Evolutionary conservation across 2,329 filamentous ascomycete species (phyloP).

Genomic region (Chaetomiaceae sp.): DNA sequence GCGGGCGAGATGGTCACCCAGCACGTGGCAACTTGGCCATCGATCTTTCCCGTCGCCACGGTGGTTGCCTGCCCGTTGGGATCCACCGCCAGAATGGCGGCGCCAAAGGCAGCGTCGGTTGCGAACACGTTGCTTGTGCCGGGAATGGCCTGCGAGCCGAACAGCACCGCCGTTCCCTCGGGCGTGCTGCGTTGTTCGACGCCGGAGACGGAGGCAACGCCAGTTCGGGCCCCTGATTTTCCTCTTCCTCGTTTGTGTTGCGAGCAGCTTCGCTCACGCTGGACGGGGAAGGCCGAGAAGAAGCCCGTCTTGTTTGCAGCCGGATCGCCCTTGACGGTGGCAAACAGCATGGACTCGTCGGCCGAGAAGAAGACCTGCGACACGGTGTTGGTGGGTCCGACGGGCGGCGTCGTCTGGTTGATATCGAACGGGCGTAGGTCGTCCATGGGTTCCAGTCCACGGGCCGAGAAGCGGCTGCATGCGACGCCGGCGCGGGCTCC

Average conservation of each 20-base stretch:
- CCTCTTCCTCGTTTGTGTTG: not conserved
- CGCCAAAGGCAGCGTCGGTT: slow-evolving; percentile 56
- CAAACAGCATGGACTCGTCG: slow-evolving; percentile 48
- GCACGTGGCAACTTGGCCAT: slow-evolving; percentile 52
- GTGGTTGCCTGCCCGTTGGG: slow-evolving; percentile 32
- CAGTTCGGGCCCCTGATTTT: not conserved
- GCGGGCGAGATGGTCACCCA: slow-evolving; percentile 50
- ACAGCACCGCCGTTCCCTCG: slow-evolving; percentile 50
- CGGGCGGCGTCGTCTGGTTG: slow-evolving; percentile 53
- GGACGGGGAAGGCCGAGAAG: slow-evolving; percentile 47
- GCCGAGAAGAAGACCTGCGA: slow-evolving; percentile 57
- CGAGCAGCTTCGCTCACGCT: slow-evolving; percentile 9
- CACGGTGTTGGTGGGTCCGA: slow-evolving; percentile 54
- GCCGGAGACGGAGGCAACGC: not conserved
- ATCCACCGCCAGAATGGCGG: slow-evolving; percentile 44
- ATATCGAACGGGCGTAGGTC: slow-evolving; percentile 45
- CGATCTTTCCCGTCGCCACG: slow-evolving; percentile 39
- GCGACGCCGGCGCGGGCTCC: slow-evolving; percentile 44
- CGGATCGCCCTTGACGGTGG: slow-evolving; percentile 59
- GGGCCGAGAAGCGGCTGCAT: slow-evolving; percentile 37
- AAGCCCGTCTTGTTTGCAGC: slow-evolving; percentile 53
- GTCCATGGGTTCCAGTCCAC: slow-evolving; percentile 43
- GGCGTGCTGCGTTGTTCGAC: slow-evolving; percentile 35
- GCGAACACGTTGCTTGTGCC: slow-evolving; percentile 44
- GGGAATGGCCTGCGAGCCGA: slow-evolving; percentile 48